phyloP scores from a whole-genome alignment of 2,329 filamentous ascomycete species.

The Talaromyces sp. region DNA sequence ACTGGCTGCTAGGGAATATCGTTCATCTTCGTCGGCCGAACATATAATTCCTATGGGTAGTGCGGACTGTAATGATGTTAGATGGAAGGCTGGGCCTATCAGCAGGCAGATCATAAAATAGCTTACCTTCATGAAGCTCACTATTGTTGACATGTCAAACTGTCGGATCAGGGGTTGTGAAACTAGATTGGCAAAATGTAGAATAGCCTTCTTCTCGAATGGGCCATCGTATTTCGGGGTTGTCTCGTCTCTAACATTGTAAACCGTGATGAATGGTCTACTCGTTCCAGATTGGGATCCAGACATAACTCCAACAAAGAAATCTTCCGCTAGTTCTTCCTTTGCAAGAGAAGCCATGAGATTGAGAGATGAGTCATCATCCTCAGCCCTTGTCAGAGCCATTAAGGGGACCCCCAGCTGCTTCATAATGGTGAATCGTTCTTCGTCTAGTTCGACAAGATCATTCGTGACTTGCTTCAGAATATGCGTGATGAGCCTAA shows the following conservation, averaged over 20 bases:
- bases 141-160: conserved; percentile 8
- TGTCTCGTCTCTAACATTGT: conserved; percentile 9
- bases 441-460: conserved; percentile 8
- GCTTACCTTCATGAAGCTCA: conserved; percentile 13
- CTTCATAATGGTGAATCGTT: conserved; percentile 12
- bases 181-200: conserved; percentile 9
- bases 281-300: background rate
- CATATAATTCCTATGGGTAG: conserved; percentile 13
- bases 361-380: background rate
- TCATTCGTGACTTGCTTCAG: conserved; percentile 8
- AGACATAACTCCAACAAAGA: conserved; percentile 10
- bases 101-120: background rate
- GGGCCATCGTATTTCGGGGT: conserved; percentile 8
- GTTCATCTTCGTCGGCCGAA: conserved; percentile 6
- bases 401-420: conserved; percentile 2
- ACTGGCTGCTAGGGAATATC: background rate
- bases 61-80: conserved; percentile 7
- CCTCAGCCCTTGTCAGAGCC: background rate
- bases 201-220: background rate
- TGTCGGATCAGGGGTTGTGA: conserved; percentile 3
- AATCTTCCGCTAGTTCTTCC: conserved; percentile 3
- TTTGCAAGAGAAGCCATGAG: conserved; percentile 7
- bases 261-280: background rate
- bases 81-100: background rate
- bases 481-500: conserved; percentile 8